A percentile compares a stretch with the other conserved stretches of the same genome.
These are phyloP conservation scores for Mucor ambiguus DNA, from an alignment of 371 early-diverging fungal species.

Conservation along the genomic window DNA sequence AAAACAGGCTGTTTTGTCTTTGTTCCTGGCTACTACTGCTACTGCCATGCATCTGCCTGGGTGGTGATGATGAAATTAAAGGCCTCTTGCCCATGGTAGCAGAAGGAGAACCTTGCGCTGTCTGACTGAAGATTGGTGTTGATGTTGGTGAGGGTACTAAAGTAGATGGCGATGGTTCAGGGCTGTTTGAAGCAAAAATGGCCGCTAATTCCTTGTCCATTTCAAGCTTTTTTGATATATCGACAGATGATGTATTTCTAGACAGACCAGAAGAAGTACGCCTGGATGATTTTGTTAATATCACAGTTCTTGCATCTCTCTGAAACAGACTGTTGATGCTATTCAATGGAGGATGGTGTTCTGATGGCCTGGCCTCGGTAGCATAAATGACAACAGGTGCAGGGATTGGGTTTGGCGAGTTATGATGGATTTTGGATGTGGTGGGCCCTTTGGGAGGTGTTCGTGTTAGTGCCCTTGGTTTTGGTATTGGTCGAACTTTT, in stretches of 20 bases:
- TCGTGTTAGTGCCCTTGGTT: not conserved
- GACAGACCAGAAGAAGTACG: not conserved
- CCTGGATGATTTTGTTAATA: not conserved
- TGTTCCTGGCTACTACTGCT: not conserved
- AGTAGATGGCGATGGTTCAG: not conserved
- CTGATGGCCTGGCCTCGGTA: not conserved
- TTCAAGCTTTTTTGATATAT: not conserved
- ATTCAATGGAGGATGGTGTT: not conserved
- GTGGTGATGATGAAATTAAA: not conserved
- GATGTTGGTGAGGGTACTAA: not conserved
- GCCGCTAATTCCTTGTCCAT: not conserved
- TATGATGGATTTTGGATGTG: not conserved
- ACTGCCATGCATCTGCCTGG: not conserved
- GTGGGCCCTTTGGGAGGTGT: not conserved
- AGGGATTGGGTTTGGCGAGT: not conserved
- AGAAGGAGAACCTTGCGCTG: not conserved
- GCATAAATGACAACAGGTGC: not conserved
- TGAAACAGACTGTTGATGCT: not conserved
- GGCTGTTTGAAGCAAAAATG: not conserved
- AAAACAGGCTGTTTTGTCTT: not conserved
- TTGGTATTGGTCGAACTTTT: not conserved
- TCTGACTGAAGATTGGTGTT: not conserved
- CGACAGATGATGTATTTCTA: not conserved
- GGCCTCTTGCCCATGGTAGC: not conserved
- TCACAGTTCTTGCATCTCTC: not conserved